Evolutionary conservation across 352 stramenopile genomes (phyloP).

Genomic region (Thalassiosira pacifica): DNA sequence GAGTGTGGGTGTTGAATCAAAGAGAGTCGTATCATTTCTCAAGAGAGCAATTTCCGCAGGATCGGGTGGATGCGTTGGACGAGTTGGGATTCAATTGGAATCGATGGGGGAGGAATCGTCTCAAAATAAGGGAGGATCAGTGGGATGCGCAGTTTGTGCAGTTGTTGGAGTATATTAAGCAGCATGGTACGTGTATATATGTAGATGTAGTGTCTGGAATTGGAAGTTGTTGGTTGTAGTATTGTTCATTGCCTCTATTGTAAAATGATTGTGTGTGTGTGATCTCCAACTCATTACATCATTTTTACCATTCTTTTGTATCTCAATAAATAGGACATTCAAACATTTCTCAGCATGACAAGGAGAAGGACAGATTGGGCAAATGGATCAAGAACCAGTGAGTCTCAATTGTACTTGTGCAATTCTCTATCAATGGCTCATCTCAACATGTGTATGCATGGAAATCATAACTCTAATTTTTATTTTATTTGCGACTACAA

Average conservation of each 20-base stretch:
- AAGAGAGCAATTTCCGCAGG: conserved; percentile 22
- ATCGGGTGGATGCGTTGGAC: conserved; percentile 47
- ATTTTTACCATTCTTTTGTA: too few species aligned
- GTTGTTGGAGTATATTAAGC: conserved; percentile 46
- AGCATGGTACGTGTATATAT: conserved; percentile 13
- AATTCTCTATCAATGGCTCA: not conserved
- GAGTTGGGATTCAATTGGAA: conserved; percentile 51
- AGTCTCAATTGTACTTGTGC: not conserved
- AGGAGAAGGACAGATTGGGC: conserved; percentile 52
- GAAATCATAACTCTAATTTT: too few species aligned
- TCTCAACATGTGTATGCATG: too few species aligned
- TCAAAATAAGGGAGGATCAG: conserved; percentile 39
- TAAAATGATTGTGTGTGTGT: too few species aligned
- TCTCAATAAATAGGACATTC: conserved; percentile 1
- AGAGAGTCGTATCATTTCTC: conserved; percentile 38
- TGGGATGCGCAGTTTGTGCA: conserved; percentile 48
- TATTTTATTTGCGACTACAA: too few species aligned
- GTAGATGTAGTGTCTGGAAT: conserved; percentile 1
- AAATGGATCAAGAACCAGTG: conserved; percentile 64
- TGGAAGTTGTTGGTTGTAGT: not conserved
- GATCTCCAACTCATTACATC: too few species aligned
- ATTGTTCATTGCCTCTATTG: too few species aligned
- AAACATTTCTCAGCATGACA: conserved; percentile 27
- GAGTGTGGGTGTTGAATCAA: conserved; percentile 45
- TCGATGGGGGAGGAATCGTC: conserved; percentile 35